Conservation (phyloP, 2,329 filamentous ascomycete genomes). For the Dactylellina haptotyla region DNA sequence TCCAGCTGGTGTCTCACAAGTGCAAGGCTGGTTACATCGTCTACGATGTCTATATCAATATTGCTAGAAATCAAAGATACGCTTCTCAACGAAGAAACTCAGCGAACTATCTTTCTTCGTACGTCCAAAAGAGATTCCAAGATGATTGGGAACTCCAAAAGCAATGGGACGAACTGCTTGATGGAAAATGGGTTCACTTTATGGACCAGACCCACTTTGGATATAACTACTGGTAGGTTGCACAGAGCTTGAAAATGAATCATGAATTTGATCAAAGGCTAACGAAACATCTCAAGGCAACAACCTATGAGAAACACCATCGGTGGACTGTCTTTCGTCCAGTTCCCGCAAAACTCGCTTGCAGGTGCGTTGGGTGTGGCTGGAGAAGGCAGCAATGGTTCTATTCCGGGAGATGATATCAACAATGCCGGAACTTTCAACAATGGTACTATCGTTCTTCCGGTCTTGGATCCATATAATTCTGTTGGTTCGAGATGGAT, state of each 20-base stretch:
- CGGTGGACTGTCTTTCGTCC: constrained; percentile 71
- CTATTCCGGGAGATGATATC: constrained; percentile 73
- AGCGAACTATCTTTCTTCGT: constrained; percentile 67
- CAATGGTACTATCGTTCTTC: constrained; percentile 67
- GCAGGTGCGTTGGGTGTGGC: constrained; percentile 72
- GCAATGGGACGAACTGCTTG: constrained; percentile 69
- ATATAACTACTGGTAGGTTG: constrained; percentile 64
- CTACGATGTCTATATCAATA: constrained; percentile 67
- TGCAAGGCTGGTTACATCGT: constrained; percentile 69
- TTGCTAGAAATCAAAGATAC: constrained; percentile 68
- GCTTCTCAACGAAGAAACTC: constrained; percentile 69
- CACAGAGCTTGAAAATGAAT: background rate
- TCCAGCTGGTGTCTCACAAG: constrained; percentile 72
- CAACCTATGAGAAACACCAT: constrained; percentile 77
- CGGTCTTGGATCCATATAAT: constrained; percentile 70
- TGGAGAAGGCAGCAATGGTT: constrained; percentile 73
- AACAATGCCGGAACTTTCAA: constrained; percentile 68
- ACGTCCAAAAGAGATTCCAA: constrained; percentile 68
- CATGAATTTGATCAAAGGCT: background rate
- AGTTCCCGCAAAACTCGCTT: constrained; percentile 68
- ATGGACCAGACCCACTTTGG: constrained; percentile 63
- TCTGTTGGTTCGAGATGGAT: constrained; percentile 68
- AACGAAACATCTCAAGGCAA: constrained; percentile 67
- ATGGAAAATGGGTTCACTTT: constrained; percentile 65
- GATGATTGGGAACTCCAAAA: constrained; percentile 69